Base-by-base conservation (phyloP, 257 asterid species). In the Solanum commersonii region DNA sequence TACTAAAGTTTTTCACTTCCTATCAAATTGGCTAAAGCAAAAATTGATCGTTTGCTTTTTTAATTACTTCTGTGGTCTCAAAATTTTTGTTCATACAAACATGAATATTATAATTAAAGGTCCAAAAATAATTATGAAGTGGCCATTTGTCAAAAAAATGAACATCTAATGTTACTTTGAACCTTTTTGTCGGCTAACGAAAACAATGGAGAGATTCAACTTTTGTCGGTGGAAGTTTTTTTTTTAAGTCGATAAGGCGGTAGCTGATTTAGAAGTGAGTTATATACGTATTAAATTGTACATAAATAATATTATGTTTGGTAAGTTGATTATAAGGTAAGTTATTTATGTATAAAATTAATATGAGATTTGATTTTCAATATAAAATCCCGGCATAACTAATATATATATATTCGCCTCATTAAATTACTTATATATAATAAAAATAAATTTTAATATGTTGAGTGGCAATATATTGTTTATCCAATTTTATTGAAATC, bases 191-290 rank as follows among this genome's bases (percentile, higher is more conserved):
- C 82, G 78, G 78, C 40, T 7, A 71, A 31, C 3, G 42, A 31
- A 31, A 72, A 18, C 5, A 15, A 72, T 5, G 16, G n/a, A 72
- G 6, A 74, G 31, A 23, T 77, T 38, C 23, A 77, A 40, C 12
- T 18, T 78, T 78, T 79, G 84, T 79, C 84, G 65, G 84, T 14
- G 16, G 49, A 42, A 78, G 9, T 5, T 16, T 16, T 52, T 49
- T 16, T 49, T 44, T 1, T 49, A 46, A 46, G 6, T 5, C 1
- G 3, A 49, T 2, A 2, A 13, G 0, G 5, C 59, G 59, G 3
- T 0, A 49, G 0, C 22, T 15, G 4, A 0, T 52, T 52, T 52
- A 52, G 0, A 52, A 52, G 23, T 52, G 23, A 52, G 23, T 52
- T 52, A 52, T 16, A 0, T 52, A 52, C 6, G 23, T 52, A 16